phyloP scores from a whole-genome alignment of 1,139 yeast genomes.

The Saccharomycopsis crataegensis region DNA sequence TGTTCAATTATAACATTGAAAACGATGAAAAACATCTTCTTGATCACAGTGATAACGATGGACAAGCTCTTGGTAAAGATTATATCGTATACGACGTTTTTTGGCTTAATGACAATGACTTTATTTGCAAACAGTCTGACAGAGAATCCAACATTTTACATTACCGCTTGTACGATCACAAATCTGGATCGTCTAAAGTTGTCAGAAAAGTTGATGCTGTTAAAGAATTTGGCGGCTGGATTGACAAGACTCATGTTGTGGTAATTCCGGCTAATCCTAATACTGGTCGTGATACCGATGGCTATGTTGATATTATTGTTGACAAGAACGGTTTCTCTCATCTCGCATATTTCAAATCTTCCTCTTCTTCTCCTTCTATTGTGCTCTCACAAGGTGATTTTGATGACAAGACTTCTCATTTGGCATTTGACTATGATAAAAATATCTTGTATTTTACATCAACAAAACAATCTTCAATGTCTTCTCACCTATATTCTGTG shows the following conservation, averaged over 20 bases:
- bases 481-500: constrained; percentile 50
- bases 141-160: constrained; percentile 57
- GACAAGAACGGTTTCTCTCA: constrained; percentile 54
- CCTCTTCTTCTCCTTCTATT: constrained; percentile 36
- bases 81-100: constrained; percentile 57
- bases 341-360: constrained; percentile 54
- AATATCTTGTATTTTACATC: constrained; percentile 56
- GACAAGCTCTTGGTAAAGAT: constrained; percentile 35
- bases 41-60: constrained; percentile 15
- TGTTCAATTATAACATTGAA: constrained; percentile 39
- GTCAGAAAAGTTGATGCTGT: constrained; percentile 38
- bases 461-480: constrained; percentile 47
- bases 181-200: constrained; percentile 29
- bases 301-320: constrained; percentile 70
- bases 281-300: constrained; percentile 34
- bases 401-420: constrained; percentile 56
- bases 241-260: constrained; percentile 29
- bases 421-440: constrained; percentile 46
- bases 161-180: constrained; percentile 40
- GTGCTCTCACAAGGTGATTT: constrained; percentile 55
- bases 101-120: constrained; percentile 55
- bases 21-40: constrained; percentile 24
- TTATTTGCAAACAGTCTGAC: constrained; percentile 63
- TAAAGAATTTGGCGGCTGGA: constrained; percentile 46
- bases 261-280: constrained; percentile 27